Evolutionary conservation across 768 basidiomycete genomes (phyloP).

Genomic region (Trametes sanguinea): DNA sequence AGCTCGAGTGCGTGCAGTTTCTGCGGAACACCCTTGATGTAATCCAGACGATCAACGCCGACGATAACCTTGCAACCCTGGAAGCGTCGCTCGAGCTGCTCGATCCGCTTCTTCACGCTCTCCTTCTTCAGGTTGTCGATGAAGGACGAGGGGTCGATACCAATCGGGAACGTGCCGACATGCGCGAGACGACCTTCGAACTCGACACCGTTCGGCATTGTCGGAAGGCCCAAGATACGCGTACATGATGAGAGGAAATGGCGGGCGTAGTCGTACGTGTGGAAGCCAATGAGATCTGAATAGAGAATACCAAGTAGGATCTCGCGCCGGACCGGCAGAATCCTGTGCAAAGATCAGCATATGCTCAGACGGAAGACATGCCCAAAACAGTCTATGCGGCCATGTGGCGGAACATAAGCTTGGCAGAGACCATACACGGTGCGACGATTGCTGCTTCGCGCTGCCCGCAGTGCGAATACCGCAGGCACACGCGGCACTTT

Average conservation of each 20-base stretch:
- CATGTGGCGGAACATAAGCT: constrained; percentile 8
- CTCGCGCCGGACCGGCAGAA: constrained; percentile 94
- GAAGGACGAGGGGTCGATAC: constrained; percentile 94
- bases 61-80: constrained; percentile 96
- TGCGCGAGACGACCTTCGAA: constrained; percentile 94
- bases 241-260: constrained; percentile 99
- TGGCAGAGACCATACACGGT: constrained; percentile 3
- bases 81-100: constrained; percentile 85
- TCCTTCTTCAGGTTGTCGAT: constrained; percentile 82
- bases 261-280: constrained; percentile 99
- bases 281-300: constrained; percentile 98
- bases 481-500: constrained; percentile 9
- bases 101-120: constrained; percentile 78
- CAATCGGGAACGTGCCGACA: constrained; percentile 98
- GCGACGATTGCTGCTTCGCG: constrained; percentile 16
- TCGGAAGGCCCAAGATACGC: constrained; percentile 90
- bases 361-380: not conserved
- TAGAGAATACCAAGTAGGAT: constrained; percentile 95
- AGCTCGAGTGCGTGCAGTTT: constrained; percentile 96
- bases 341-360: constrained; percentile 48
- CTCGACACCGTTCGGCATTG: constrained; percentile 98
- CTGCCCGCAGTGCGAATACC: constrained; percentile 3
- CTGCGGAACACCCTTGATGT: constrained; percentile 99
- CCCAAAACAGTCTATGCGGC: not conserved
- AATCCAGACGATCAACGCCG: constrained; percentile 97